These are phyloP conservation scores for Amanita jacksonii DNA, from an alignment of 768 basidiomycete species.

Conservation along the genomic window DNA sequence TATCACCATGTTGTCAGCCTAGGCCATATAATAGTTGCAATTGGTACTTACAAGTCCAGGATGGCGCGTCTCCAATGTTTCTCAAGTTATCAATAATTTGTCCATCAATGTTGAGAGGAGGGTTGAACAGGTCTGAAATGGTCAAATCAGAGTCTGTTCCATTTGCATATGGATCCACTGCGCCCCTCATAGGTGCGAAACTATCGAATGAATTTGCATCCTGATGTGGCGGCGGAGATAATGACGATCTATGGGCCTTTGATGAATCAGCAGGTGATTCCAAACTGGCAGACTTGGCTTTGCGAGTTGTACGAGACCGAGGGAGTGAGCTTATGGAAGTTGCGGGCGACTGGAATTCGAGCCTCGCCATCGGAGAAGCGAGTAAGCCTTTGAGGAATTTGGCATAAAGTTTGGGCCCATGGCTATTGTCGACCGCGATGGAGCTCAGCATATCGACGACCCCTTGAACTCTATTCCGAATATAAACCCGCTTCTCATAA, in stretches of 20 bases:
- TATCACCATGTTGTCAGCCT: slow-evolving; percentile 9
- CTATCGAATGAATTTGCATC: slow-evolving; percentile 37
- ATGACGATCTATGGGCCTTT: slow-evolving; percentile 30
- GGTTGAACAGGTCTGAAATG: slow-evolving; percentile 34
- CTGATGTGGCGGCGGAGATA: slow-evolving; percentile 37
- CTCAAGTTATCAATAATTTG: slow-evolving; percentile 56
- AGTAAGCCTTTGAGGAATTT: slow-evolving; percentile 70
- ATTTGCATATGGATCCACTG: slow-evolving; percentile 32
- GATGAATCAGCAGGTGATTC: slow-evolving; percentile 11
- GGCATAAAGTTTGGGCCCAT: slow-evolving; percentile 73
- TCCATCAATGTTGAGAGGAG: slow-evolving; percentile 47
- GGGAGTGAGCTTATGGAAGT: slow-evolving; percentile 1
- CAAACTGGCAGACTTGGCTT: background rate
- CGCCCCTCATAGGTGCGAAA: slow-evolving; percentile 33
- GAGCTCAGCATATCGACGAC: slow-evolving; percentile 61
- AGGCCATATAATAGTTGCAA: slow-evolving; percentile 2
- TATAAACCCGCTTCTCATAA: slow-evolving; percentile 47
- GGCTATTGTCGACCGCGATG: slow-evolving; percentile 71
- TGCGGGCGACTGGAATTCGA: slow-evolving; percentile 4
- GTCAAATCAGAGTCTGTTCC: slow-evolving; percentile 11
- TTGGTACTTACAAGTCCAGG: slow-evolving; percentile 34
- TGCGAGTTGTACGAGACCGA: background rate
- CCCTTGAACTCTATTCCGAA: slow-evolving; percentile 52
- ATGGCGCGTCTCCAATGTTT: slow-evolving; percentile 40
- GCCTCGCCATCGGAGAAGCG: slow-evolving; percentile 38